Conservation (phyloP, 176 grass and related monocot genomes). For the Dendrocalamus sinicus region DNA sequence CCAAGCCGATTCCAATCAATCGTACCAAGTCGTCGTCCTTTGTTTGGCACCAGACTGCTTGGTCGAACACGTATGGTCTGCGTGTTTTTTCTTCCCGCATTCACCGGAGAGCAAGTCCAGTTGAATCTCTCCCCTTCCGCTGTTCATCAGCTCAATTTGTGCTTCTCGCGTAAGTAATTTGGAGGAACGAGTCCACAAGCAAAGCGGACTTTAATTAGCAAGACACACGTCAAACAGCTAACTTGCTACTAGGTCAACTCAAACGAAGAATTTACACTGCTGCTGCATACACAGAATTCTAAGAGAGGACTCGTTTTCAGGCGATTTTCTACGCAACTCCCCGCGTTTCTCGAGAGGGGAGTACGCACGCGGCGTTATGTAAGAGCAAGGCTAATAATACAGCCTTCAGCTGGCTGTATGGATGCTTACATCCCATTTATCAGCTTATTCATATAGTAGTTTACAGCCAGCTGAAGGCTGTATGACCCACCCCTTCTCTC, state of each 20-base stretch:
- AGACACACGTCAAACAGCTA: not conserved
- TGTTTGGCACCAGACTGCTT: not conserved
- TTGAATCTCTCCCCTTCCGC: not conserved
- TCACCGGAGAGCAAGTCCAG: not conserved
- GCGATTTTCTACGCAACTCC: not conserved
- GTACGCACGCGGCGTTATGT: too few species aligned
- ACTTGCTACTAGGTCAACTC: not conserved
- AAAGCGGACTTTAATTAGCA: not conserved
- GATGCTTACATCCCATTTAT: too few species aligned
- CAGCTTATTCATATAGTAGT: too few species aligned
- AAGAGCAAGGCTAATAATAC: too few species aligned
- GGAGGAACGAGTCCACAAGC: not conserved
- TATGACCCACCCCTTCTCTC: too few species aligned
- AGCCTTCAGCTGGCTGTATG: too few species aligned
- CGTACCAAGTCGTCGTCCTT: not conserved
- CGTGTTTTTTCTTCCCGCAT: not conserved
- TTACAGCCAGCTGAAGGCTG: too few species aligned
- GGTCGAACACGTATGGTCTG: not conserved
- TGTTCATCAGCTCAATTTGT: not conserved
- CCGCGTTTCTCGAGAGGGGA: not conserved
- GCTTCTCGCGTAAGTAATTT: conserved; percentile 24
- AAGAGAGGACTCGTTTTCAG: not conserved
- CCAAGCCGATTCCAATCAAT: not conserved
- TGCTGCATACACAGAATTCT: not conserved
- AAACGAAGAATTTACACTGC: not conserved